Conservation (phyloP, 805 yeast genomes). For the Candida parachauliodes region DNA sequence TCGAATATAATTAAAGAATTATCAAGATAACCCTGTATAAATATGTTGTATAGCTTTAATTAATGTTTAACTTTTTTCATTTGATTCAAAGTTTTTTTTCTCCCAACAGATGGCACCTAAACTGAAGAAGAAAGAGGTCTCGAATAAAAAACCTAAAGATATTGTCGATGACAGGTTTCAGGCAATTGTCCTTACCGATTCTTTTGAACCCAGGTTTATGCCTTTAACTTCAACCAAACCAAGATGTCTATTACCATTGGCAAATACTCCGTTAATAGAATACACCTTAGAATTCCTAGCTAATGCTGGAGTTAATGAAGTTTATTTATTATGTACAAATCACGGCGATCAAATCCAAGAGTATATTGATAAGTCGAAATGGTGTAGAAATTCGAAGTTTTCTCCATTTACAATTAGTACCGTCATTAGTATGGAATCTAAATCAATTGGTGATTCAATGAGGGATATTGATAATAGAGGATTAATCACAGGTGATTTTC, state of each 20-base stretch:
- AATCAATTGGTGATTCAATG: conserved; percentile 97
- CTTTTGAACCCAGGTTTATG: conserved; percentile 87
- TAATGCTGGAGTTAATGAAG: conserved; percentile 85
- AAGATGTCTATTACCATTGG: conserved; percentile 86
- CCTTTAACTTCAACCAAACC: conserved; percentile 86
- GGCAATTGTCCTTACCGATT: conserved; percentile 92
- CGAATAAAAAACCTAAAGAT: conserved; percentile 49
- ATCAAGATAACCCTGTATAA: too few species aligned
- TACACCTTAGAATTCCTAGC: conserved; percentile 94
- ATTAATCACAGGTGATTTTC: conserved; percentile 82
- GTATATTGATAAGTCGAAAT: conserved; percentile 71
- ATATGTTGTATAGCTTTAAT: too few species aligned
- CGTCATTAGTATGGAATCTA: conserved; percentile 77
- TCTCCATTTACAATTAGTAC: conserved; percentile 82
- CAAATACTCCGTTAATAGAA: conserved; percentile 90
- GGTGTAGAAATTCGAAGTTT: conserved; percentile 47
- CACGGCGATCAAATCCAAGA: conserved; percentile 86
- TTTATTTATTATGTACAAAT: conserved; percentile 81
- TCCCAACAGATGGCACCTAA: conserved; percentile 9
- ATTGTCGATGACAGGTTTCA: conserved; percentile 74
- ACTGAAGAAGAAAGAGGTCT: conserved; percentile 6
- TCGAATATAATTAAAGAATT: conserved; percentile 4
- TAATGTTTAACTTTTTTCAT: background rate
- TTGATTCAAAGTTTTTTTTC: background rate
- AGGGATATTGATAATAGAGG: conserved; percentile 92